phyloP scores from a whole-genome alignment of 1,284 basidiomycete genomes.

The Ustilago bromivora region DNA sequence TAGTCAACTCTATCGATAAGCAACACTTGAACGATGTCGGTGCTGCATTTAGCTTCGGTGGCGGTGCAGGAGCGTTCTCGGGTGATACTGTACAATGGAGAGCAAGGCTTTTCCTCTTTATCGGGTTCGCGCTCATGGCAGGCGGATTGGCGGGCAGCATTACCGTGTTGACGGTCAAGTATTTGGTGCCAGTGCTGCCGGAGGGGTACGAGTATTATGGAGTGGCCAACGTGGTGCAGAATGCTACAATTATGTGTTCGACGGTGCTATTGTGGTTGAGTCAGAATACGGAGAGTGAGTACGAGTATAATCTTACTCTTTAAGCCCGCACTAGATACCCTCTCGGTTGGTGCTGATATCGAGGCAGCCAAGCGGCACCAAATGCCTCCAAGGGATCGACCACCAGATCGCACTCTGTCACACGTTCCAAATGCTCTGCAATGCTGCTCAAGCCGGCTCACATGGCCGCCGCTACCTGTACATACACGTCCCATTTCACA shows the following conservation, averaged over 20 bases:
- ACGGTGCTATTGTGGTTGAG: constrained; percentile 87
- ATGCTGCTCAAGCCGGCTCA: background rate
- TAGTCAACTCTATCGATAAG: constrained; percentile 96
- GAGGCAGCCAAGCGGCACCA: no score
- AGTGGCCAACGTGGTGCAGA: constrained; percentile 92
- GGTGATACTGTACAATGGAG: constrained; percentile 82
- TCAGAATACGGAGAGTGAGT: constrained; percentile 82
- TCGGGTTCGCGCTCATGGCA: constrained; percentile 96
- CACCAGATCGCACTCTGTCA: no score
- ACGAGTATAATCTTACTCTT: constrained; percentile 87
- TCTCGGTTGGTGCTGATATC: no score
- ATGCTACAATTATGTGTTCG: constrained; percentile 90
- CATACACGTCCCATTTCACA: background rate
- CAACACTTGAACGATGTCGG: constrained; percentile 78
- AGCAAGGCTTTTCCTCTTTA: constrained; percentile 87
- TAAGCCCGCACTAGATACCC: constrained; percentile 66
- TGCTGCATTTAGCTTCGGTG: constrained; percentile 54
- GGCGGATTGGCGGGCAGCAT: constrained; percentile 93
- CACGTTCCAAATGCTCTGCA: no score
- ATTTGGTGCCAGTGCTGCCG: constrained; percentile 80
- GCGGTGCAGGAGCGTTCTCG: constrained; percentile 73
- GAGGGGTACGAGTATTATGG: constrained; percentile 89
- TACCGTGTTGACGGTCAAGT: constrained; percentile 90
- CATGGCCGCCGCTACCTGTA: background rate
- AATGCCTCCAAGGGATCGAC: no score